Evolutionary conservation across 2,329 filamentous ascomycete species (phyloP).

Genomic region (Talaromyces pinophilus): DNA sequence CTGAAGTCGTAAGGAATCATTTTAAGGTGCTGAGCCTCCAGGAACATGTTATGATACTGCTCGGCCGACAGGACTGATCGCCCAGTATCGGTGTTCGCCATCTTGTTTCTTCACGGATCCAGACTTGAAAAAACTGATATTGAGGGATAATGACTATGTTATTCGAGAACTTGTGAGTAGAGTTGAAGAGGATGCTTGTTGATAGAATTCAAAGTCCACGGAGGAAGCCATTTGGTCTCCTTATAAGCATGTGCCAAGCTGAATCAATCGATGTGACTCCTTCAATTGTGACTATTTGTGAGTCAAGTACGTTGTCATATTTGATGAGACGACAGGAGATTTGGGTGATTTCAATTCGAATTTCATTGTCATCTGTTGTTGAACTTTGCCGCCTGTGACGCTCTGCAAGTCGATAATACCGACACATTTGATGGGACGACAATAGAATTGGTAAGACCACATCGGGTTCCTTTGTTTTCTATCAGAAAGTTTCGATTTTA

Average conservation of each 20-base stretch:
- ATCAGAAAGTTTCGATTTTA: background rate
- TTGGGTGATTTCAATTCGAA: background rate
- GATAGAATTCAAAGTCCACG: background rate
- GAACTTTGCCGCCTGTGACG: background rate
- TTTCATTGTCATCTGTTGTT: background rate
- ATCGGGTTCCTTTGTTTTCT: background rate
- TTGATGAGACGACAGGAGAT: background rate
- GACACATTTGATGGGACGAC: background rate
- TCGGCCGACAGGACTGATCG: background rate
- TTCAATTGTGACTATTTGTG: background rate
- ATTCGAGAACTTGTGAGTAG: background rate
- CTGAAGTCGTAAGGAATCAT: background rate
- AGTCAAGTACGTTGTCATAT: background rate
- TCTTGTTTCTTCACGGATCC: background rate
- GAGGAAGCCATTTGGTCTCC: background rate
- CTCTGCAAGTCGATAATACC: background rate
- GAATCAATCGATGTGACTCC: background rate
- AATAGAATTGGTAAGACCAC: background rate
- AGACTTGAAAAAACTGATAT: background rate
- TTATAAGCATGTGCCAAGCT: background rate
- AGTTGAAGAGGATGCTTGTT: background rate
- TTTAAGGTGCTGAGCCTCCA: background rate
- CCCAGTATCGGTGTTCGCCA: background rate
- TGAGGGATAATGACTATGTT: background rate
- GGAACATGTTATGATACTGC: background rate